Evolutionary conservation across 306 rosid genomes (phyloP).

Genomic region (Quercus rubra): DNA sequence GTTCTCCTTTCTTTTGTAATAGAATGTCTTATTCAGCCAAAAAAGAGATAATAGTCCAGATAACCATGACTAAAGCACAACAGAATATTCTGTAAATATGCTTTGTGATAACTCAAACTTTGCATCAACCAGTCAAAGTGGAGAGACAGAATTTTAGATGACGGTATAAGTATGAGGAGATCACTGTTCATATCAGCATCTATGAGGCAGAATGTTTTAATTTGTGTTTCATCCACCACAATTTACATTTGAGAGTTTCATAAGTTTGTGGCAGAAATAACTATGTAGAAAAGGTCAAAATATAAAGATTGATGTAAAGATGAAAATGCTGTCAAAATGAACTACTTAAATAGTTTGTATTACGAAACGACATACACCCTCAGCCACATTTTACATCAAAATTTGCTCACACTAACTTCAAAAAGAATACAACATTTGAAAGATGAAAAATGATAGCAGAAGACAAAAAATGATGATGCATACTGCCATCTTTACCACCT

Average conservation of each 20-base stretch:
- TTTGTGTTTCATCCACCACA: too few species aligned
- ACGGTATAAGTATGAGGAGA: too few species aligned
- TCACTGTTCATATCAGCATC: neutral
- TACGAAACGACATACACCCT: neutral
- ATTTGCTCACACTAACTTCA: conserved; percentile 5
- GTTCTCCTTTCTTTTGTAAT: too few species aligned
- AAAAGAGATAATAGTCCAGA: too few species aligned
- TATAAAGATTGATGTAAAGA: neutral
- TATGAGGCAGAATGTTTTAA: neutral
- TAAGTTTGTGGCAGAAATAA: too few species aligned
- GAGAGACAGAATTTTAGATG: too few species aligned
- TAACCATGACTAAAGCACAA: too few species aligned
- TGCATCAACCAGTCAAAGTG: too few species aligned
- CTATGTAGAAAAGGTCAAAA: neutral
- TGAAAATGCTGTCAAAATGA: neutral
- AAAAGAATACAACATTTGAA: conserved; percentile 7
- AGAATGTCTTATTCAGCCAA: too few species aligned
- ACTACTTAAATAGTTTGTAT: conserved; percentile 3
- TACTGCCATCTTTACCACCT: conserved; percentile 7
- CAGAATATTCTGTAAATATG: too few species aligned
- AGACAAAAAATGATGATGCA: conserved; percentile 2
- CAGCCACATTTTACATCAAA: conserved; percentile 15
- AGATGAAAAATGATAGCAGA: neutral
- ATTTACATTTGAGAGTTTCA: neutral
- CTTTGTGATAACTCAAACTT: too few species aligned